Percentiles rank a stretch among this genome's conserved stretches.
Evolutionary conservation across 495 filamentous ascomycete species (phyloP).

Genomic region (Penicillium cosmopolitanum): DNA sequence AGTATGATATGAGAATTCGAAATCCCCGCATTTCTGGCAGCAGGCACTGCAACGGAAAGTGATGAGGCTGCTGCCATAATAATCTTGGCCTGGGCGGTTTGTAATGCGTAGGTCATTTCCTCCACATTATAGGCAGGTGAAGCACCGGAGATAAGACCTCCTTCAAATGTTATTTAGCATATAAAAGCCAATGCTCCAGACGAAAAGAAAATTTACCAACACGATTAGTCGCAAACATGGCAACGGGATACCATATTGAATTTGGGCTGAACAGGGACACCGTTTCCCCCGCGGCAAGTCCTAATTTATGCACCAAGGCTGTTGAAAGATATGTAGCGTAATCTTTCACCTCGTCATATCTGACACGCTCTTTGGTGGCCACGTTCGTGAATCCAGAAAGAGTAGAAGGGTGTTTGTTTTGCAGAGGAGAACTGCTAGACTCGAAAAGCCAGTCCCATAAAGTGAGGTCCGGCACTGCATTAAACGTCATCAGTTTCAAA

Average conservation of each 20-base stretch:
- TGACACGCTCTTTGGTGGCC: slow-evolving; percentile 57
- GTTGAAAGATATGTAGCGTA: slow-evolving; percentile 59
- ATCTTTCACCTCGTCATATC: slow-evolving; percentile 53
- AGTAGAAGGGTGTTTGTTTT: slow-evolving; percentile 30
- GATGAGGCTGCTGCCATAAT: slow-evolving; percentile 57
- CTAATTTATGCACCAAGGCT: slow-evolving; percentile 55
- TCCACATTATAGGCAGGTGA: slow-evolving; percentile 63
- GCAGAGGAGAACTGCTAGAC: slow-evolving; percentile 50
- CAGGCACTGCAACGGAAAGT: slow-evolving; percentile 52
- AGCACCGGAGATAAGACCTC: slow-evolving; percentile 57
- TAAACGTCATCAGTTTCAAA: neutral
- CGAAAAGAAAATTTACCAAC: slow-evolving; percentile 31
- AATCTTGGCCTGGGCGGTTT: slow-evolving; percentile 55
- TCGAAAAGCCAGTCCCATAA: slow-evolving; percentile 67
- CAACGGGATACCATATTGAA: slow-evolving; percentile 64
- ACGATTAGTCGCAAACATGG: slow-evolving; percentile 57
- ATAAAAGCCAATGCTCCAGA: too few relatives aligned
- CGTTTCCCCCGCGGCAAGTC: slow-evolving; percentile 49
- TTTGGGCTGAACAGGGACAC: slow-evolving; percentile 61
- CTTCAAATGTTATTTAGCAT: slow-evolving; percentile 19
- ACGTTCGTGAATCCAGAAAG: slow-evolving; percentile 59
- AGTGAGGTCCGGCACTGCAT: slow-evolving; percentile 55
- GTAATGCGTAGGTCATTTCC: slow-evolving; percentile 64
- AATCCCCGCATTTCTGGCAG: slow-evolving; percentile 57
- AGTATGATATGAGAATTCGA: slow-evolving; percentile 54